Evolutionary conservation across 2,329 filamentous ascomycete genomes (phyloP).

Genomic region (Chaetomium olivaceum): DNA sequence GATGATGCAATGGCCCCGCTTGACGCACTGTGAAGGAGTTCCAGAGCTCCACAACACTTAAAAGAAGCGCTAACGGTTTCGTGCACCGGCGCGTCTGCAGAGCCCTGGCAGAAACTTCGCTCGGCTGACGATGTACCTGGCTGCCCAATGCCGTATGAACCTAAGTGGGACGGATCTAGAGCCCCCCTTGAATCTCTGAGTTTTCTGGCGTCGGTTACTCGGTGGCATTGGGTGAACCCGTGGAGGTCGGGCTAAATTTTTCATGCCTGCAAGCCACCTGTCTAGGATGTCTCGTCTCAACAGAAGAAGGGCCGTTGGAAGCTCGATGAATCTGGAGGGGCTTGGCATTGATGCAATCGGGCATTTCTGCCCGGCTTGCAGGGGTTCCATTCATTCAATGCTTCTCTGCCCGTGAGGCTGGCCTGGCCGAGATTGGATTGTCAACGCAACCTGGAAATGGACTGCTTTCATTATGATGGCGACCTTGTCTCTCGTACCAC

Average conservation of each 20-base stretch:
- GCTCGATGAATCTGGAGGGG: background rate
- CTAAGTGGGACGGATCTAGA: background rate
- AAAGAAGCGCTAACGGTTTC: background rate
- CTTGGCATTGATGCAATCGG: conserved; percentile 9
- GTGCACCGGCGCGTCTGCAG: background rate
- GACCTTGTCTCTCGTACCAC: conserved; percentile 2
- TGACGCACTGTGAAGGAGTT: background rate
- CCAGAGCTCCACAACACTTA: background rate
- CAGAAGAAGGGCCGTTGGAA: background rate
- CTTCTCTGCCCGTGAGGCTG: conserved; percentile 7
- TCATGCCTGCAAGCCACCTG: conserved; percentile 11
- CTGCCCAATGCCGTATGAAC: background rate
- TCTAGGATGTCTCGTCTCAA: background rate
- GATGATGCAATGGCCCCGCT: conserved; percentile 22
- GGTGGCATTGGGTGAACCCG: background rate
- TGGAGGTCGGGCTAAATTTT: background rate
- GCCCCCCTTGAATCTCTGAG: background rate
- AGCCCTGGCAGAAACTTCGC: background rate
- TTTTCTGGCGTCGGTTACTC: background rate
- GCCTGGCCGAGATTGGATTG: background rate
- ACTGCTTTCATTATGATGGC: background rate
- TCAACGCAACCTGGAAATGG: background rate
- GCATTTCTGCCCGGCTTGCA: conserved; percentile 8
- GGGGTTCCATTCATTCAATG: background rate
- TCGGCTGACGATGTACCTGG: background rate